A percentile compares a stretch with the other conserved stretches of the same genome.
Evolutionary conservation across 768 basidiomycete species (phyloP).

Genomic region (Pleurotus salmoneostramineus): DNA sequence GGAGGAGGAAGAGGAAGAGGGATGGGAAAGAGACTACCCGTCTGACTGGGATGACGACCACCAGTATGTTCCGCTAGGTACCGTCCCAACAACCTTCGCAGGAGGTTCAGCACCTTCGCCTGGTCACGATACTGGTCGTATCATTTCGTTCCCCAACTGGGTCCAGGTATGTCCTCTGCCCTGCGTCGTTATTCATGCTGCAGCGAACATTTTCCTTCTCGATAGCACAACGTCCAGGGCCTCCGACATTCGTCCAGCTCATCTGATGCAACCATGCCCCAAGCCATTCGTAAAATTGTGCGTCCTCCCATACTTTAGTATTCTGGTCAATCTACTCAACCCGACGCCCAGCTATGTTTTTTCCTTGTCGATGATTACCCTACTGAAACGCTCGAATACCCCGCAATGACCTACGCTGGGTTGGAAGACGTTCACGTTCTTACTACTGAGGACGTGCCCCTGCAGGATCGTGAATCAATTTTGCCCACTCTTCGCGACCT

Average conservation of each 20-base stretch:
- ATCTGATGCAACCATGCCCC: neutral
- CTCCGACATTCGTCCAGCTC: neutral
- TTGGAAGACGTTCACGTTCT: neutral
- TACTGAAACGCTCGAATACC: neutral
- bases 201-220: neutral
- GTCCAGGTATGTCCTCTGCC: neutral
- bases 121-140: conserved; percentile 3
- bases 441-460: neutral
- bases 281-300: neutral
- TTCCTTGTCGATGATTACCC: neutral
- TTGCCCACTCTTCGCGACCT: neutral
- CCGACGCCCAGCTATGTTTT: neutral
- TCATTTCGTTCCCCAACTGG: conserved; percentile 10
- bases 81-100: neutral
- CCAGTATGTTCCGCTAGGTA: neutral
- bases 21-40: neutral
- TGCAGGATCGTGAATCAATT: neutral
- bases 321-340: neutral
- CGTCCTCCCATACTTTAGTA: neutral
- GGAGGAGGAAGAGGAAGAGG: neutral
- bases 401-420: neutral
- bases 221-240: neutral
- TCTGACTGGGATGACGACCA: neutral
- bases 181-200: neutral
- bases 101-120: neutral